A percentile compares a stretch with the other conserved stretches of the same genome.
phyloP scores from a whole-genome alignment of 768 basidiomycete species.

The Rhodotorula toruloides region DNA sequence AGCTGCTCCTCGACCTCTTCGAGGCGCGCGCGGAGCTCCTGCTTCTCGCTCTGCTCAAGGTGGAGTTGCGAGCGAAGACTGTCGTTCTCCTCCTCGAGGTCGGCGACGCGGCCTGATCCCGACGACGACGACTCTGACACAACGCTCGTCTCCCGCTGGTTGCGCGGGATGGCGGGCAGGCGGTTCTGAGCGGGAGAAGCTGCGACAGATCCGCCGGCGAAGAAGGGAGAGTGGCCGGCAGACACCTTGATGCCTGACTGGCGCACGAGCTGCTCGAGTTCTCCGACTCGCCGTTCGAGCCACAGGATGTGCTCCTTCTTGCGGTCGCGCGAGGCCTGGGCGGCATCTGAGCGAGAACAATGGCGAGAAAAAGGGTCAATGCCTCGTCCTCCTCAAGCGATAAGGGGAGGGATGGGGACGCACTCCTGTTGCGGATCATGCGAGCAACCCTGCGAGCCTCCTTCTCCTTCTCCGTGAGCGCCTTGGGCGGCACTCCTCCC shows the following conservation, averaged over 20 bases:
- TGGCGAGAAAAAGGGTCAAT: no score
- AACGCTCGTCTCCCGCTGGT: conserved; percentile 2
- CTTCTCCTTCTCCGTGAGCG: conserved; percentile 26
- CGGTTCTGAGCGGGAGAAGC: not conserved
- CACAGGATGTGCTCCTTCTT: conserved; percentile 32
- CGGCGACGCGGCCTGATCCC: conserved; percentile 8
- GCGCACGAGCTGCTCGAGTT: conserved; percentile 26
- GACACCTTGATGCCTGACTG: not conserved
- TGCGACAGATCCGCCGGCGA: not conserved
- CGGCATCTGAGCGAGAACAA: conserved; percentile 20
- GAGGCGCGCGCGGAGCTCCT: conserved; percentile 22
- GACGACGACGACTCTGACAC: not conserved
- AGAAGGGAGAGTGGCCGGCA: not conserved
- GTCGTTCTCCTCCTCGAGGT: conserved; percentile 37
- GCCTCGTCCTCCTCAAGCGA: no score
- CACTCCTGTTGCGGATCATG: conserved; percentile 39
- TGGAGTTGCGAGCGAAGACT: conserved; percentile 28
- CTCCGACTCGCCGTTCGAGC: conserved; percentile 23
- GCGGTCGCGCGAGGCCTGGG: conserved; percentile 36
- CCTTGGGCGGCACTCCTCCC: not conserved
- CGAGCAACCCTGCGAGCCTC: conserved; percentile 26
- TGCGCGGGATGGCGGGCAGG: not conserved
- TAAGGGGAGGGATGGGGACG: not conserved
- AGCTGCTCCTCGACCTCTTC: conserved; percentile 16
- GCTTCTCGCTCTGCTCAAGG: conserved; percentile 22